Evolutionary conservation across 1,284 basidiomycete genomes (phyloP).

Genomic region (Irpex sp.): DNA sequence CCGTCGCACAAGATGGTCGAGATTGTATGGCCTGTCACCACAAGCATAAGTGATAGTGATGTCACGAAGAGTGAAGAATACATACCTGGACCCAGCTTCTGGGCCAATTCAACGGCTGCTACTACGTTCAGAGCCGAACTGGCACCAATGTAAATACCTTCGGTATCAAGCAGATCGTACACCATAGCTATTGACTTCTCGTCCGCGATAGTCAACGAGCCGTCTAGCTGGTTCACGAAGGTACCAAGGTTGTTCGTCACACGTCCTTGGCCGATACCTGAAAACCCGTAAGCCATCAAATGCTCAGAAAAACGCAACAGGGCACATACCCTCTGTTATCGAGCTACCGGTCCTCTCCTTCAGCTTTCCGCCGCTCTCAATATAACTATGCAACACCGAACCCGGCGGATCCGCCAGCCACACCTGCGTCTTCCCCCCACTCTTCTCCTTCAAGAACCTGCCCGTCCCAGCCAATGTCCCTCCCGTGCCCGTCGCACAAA

Average conservation of each 20-base stretch:
- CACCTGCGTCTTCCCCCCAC: constrained; percentile 75
- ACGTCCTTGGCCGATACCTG: constrained; percentile 95
- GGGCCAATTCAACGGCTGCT: constrained; percentile 85
- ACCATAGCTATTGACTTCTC: constrained; percentile 91
- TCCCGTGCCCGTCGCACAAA: constrained; percentile 93
- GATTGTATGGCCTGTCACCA: constrained; percentile 66
- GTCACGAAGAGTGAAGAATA: constrained; percentile 1
- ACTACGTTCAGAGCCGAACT: constrained; percentile 95
- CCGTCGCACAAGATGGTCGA: constrained; percentile 94
- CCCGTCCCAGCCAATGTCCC: constrained; percentile 93
- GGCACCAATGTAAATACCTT: constrained; percentile 96
- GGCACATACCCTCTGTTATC: constrained; percentile 77
- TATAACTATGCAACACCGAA: constrained; percentile 84
- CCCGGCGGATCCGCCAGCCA: constrained; percentile 98
- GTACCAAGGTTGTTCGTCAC: constrained; percentile 92
- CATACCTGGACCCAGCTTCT: constrained; percentile 77
- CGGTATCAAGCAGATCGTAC: constrained; percentile 87
- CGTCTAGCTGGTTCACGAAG: constrained; percentile 76
- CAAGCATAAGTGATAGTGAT: background rate
- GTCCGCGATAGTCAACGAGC: constrained; percentile 85
- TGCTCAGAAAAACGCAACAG: background rate
- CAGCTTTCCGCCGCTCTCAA: constrained; percentile 78
- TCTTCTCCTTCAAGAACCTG: constrained; percentile 81
- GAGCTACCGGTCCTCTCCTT: constrained; percentile 82
- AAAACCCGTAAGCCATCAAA: background rate